Conservation (phyloP, 768 basidiomycete genomes). For the Dacryopinax primogenitus region DNA sequence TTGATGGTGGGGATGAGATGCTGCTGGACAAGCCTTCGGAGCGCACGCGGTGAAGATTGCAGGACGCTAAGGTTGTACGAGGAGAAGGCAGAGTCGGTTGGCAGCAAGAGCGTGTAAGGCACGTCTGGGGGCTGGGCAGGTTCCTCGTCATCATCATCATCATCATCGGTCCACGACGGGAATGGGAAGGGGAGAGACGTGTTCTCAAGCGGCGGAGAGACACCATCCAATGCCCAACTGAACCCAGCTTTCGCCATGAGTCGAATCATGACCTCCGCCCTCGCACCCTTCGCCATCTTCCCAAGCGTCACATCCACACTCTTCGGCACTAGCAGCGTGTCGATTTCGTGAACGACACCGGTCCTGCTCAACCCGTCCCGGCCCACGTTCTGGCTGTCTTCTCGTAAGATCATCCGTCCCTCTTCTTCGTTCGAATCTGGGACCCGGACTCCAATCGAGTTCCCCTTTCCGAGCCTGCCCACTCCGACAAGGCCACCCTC, state of each 20-base stretch:
- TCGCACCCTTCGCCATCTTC: conserved; percentile 83
- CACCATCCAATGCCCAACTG: conserved; percentile 80
- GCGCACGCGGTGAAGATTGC: conserved; percentile 40
- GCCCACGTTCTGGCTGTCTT: conserved; percentile 3
- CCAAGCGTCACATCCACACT: conserved; percentile 73
- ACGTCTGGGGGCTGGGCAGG: conserved; percentile 2
- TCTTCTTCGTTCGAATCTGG: conserved; percentile 17
- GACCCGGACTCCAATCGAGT: not conserved
- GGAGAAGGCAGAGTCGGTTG: conserved; percentile 86
- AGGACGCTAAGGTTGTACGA: conserved; percentile 65
- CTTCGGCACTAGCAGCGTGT: conserved; percentile 65
- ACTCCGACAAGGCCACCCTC: conserved; percentile 75
- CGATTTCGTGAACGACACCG: conserved; percentile 82
- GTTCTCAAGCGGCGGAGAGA: conserved; percentile 19
- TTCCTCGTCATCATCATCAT: conserved; percentile 10
- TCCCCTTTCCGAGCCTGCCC: conserved; percentile 30
- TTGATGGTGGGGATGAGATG: conserved; percentile 50
- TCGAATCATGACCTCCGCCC: conserved; percentile 77
- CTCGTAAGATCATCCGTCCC: conserved; percentile 14
- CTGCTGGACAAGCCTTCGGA: conserved; percentile 55
- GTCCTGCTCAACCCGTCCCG: conserved; percentile 56
- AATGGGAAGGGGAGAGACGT: not conserved
- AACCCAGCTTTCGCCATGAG: conserved; percentile 74
- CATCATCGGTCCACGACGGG: conserved; percentile 8
- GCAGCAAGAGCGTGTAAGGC: conserved; percentile 77